Conservation (phyloP, 257 asterid species). For the Linaria vulgaris region DNA sequence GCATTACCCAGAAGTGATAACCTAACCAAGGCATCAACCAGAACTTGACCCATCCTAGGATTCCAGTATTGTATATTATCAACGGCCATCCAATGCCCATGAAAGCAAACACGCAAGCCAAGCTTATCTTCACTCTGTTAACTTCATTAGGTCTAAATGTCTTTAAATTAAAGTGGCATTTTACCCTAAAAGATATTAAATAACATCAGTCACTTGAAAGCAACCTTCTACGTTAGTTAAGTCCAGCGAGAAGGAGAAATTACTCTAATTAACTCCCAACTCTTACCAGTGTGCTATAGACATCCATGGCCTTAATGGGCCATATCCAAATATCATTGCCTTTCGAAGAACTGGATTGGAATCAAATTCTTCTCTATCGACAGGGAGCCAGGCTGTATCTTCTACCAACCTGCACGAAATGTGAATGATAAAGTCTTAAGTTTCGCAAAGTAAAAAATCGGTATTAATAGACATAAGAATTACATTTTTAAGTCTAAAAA, state of each 20-base stretch:
- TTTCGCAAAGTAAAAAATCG: neutral
- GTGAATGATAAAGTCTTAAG: conserved; percentile 18
- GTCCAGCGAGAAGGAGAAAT: neutral
- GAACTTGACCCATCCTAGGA: conserved; percentile 89
- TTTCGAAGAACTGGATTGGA: conserved; percentile 56
- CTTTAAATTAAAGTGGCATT: conserved; percentile 73
- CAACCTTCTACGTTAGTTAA: neutral
- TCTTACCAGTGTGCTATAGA: conserved; percentile 88
- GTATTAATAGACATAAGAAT: conserved; percentile 1
- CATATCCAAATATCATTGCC: conserved; percentile 74
- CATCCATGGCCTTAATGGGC: conserved; percentile 89
- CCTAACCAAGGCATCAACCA: conserved; percentile 99
- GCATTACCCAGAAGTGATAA: conserved; percentile 93
- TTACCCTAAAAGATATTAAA: conserved; percentile 49
- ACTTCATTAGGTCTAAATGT: conserved; percentile 90
- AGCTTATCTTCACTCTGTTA: conserved; percentile 85
- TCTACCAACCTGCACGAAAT: conserved; percentile 66
- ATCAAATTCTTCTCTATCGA: conserved; percentile 57
- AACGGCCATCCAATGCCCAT: conserved; percentile 97
- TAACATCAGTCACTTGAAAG: conserved; percentile 1
- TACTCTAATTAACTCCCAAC: conserved; percentile 5
- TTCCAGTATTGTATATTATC: conserved; percentile 71
- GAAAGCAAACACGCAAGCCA: conserved; percentile 90
- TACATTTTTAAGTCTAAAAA: neutral
- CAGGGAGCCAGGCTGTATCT: conserved; percentile 97